Conservation (phyloP, 1,284 basidiomycete genomes). For the Vanrija pseudolonga region DNA sequence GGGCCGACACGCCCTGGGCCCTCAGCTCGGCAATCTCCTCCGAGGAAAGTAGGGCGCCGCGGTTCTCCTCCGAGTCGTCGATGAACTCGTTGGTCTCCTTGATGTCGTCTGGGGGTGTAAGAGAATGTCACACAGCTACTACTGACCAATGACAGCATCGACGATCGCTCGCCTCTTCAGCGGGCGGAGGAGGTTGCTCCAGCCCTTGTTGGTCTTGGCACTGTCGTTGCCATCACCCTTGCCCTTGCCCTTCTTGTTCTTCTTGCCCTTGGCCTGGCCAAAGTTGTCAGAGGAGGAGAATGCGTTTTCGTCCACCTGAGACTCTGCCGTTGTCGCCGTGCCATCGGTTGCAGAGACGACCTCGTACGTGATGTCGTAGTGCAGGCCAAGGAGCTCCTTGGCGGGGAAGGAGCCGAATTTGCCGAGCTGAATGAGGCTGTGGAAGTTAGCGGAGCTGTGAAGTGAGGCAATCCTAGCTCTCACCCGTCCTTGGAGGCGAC, state of each 20-base stretch:
- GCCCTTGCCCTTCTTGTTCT: constrained; percentile 32
- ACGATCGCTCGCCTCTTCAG: constrained; percentile 30
- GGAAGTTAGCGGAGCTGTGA: background rate
- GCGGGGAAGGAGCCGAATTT: constrained; percentile 52
- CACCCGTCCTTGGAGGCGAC: constrained; percentile 44
- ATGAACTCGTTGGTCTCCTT: constrained; percentile 48
- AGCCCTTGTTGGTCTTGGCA: constrained; percentile 27
- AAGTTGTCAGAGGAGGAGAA: constrained; percentile 13
- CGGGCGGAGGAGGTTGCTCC: constrained; percentile 38
- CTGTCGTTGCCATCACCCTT: constrained; percentile 9
- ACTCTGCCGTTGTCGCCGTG: constrained; percentile 3
- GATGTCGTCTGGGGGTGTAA: constrained; percentile 37
- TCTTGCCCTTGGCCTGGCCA: constrained; percentile 32
- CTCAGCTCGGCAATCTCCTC: constrained; percentile 71
- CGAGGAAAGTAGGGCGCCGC: constrained; percentile 61
- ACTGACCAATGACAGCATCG: constrained; percentile 42
- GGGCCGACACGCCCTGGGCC: constrained; percentile 43
- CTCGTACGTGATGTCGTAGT: constrained; percentile 53
- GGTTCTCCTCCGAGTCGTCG: constrained; percentile 61
- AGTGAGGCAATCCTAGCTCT: constrained; percentile 6
- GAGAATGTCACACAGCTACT: background rate
- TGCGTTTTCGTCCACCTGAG: background rate
- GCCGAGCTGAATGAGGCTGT: constrained; percentile 48
- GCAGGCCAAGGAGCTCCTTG: constrained; percentile 46
- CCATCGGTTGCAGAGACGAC: constrained; percentile 29